Conservation (phyloP, 768 basidiomycete genomes). For the Termitomyces sp. region DNA sequence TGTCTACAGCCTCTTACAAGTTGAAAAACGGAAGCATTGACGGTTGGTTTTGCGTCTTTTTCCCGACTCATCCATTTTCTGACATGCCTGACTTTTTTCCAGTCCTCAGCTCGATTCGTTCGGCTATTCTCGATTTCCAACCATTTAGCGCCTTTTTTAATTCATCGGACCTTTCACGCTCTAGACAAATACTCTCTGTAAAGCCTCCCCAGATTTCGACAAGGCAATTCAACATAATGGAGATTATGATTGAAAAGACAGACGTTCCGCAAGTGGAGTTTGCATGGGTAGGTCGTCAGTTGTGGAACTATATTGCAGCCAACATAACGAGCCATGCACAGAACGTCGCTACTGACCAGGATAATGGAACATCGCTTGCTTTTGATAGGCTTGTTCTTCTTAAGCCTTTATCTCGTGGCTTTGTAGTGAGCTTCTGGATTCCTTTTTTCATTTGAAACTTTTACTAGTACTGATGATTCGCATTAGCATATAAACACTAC, state of each 20-base stretch:
- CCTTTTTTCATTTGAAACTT: neutral
- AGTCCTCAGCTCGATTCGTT: slow-evolving; percentile 3
- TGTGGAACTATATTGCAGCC: neutral
- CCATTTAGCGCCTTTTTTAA: slow-evolving; percentile 6
- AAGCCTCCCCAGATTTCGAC: neutral
- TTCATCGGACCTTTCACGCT: slow-evolving; percentile 5
- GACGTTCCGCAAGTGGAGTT: slow-evolving; percentile 12
- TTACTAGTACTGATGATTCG: neutral
- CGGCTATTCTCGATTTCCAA: slow-evolving; percentile 9
- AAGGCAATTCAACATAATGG: slow-evolving; percentile 9
- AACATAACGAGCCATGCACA: neutral
- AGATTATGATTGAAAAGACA: neutral
- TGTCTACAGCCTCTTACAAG: slow-evolving; percentile 7
- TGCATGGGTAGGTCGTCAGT: slow-evolving; percentile 7
- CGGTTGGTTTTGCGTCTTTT: neutral
- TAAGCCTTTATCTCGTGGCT: slow-evolving; percentile 13
- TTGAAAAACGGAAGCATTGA: slow-evolving; percentile 11
- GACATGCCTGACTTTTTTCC: neutral
- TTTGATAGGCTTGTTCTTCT: slow-evolving; percentile 12
- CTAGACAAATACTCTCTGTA: neutral
- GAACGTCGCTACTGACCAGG: slow-evolving; percentile 8
- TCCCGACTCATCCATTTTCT: neutral
- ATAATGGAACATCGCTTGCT: slow-evolving; percentile 5
- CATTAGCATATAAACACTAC: slow-evolving; percentile 12
- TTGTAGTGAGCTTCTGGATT: slow-evolving; percentile 2